These are phyloP conservation scores for Borovskyia barvae DNA, from an alignment of 208 protist species.

Conservation along the genomic window DNA sequence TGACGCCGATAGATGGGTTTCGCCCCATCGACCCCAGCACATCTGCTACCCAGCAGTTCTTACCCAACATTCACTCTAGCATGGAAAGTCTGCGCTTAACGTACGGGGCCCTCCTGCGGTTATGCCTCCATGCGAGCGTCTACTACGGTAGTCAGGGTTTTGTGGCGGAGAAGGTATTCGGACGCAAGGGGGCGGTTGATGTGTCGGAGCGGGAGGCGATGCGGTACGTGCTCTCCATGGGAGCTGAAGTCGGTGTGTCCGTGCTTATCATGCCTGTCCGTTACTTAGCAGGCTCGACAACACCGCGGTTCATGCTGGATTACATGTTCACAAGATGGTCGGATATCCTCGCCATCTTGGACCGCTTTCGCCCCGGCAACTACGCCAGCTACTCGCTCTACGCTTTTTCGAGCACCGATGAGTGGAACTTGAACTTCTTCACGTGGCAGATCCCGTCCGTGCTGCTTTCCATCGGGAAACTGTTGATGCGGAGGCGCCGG, in stretches of 20 bases:
- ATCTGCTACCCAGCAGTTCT: slow-evolving; percentile 23
- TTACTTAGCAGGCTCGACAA: slow-evolving; percentile 74
- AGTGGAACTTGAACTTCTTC: slow-evolving; percentile 86
- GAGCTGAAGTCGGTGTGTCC: slow-evolving; percentile 60
- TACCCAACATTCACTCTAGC: slow-evolving; percentile 48
- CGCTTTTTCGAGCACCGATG: slow-evolving; percentile 57
- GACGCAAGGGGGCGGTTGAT: slow-evolving; percentile 26
- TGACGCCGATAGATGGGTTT: slow-evolving; percentile 14
- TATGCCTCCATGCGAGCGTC: slow-evolving; percentile 53
- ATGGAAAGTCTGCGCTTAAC: slow-evolving; percentile 56
- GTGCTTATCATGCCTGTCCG: slow-evolving; percentile 53
- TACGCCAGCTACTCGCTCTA: slow-evolving; percentile 68
- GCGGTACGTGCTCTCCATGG: slow-evolving; percentile 52
- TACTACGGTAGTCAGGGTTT: slow-evolving; percentile 58
- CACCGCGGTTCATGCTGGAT: slow-evolving; percentile 80
- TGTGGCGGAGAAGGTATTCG: slow-evolving; percentile 43
- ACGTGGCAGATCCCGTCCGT: slow-evolving; percentile 75
- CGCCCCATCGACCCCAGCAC: slow-evolving; percentile 5
- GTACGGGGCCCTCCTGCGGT: slow-evolving; percentile 65
- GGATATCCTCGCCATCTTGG: slow-evolving; percentile 52
- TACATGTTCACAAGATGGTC: slow-evolving; percentile 73
- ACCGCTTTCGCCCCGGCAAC: slow-evolving; percentile 57
- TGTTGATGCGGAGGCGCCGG: slow-evolving; percentile 47
- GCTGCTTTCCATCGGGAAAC: slow-evolving; percentile 57
- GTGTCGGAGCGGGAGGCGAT: slow-evolving; percentile 29